Evolutionary conservation across 164 flowering plant genomes (phyloP), one percentile per base, ranked within the genome.

Genomic region (Sedum album): DNA sequence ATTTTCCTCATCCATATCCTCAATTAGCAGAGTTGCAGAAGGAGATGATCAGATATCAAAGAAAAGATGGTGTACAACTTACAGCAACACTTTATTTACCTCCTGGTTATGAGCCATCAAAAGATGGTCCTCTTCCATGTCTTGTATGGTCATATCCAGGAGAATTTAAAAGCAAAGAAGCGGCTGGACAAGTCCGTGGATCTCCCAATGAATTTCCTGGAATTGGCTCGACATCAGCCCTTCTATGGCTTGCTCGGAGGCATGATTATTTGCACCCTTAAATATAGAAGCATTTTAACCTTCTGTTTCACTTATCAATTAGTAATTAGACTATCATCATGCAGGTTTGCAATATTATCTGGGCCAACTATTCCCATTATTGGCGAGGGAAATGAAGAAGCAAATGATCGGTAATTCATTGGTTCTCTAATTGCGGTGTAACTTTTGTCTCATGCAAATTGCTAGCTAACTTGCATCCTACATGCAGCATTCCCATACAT

Each of bases 151-250:
- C 99, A 67, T 94, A 94, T 70, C 99, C 99, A 62, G 96, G 96
- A 71, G 99, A 94, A 77, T 94, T 94, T 69, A 94, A 91, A 74
- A 94, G 97, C 79, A 94, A 90, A 85, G 96, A 94, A 68, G 96
- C 99, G 70, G 97, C 99, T 62, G 90, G 96, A 72, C 99, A 91
- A 82, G 99, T 91, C 66, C 97, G 96, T 73, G 96, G 97, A 73
- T 94, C 99, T 72, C 99, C 99, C 55, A 94, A 94, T 81, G 96
- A 91, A 79, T 94, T 94, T 84, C 76, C 98, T 5, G 91, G 97
- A 80, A 94, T 94, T 71, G 99, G 99, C 61, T 74, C 96, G 38
- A 94, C 99, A 72, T 91, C 97, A 10, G 84, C 97, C 66, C 92
- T 94, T 74, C 97, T 94, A 70, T 94, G 99, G 99, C 85, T 94